Conservation (phyloP, 768 basidiomycete species). For the Lactifluus volemus region DNA sequence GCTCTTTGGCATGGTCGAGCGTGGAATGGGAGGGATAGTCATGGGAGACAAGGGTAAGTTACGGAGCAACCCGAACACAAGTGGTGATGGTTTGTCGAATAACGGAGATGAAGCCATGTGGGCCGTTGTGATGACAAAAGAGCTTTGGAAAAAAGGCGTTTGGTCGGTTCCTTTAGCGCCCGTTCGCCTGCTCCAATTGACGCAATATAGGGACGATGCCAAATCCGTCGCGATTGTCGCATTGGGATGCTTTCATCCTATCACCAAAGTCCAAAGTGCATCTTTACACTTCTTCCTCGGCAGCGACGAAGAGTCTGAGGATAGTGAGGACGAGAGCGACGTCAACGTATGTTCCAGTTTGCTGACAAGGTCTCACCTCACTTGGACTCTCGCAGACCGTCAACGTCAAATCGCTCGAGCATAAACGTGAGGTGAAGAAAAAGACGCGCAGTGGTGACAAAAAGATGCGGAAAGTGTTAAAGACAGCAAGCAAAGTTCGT, state of each 20-base stretch:
- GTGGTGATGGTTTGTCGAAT: slow-evolving; percentile 32
- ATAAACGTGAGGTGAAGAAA: slow-evolving; percentile 88
- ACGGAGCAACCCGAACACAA: slow-evolving; percentile 33
- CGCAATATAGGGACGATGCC: slow-evolving; percentile 59
- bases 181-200: not conserved
- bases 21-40: slow-evolving; percentile 77
- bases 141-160: slow-evolving; percentile 87
- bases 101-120: slow-evolving; percentile 89
- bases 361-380: slow-evolving; percentile 11
- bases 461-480: slow-evolving; percentile 66
- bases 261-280: slow-evolving; percentile 88
- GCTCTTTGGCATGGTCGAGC: slow-evolving; percentile 93
- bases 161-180: slow-evolving; percentile 43
- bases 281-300: slow-evolving; percentile 97
- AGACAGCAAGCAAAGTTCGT: slow-evolving; percentile 62
- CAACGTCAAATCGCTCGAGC: slow-evolving; percentile 67
- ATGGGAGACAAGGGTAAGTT: slow-evolving; percentile 77
- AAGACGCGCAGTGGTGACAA: slow-evolving; percentile 80
- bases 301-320: slow-evolving; percentile 64
- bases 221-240: slow-evolving; percentile 91
- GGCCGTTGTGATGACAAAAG: slow-evolving; percentile 90
- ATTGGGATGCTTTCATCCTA: slow-evolving; percentile 88
- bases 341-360: slow-evolving; percentile 37
- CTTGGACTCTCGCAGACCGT: slow-evolving; percentile 30
- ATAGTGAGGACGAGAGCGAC: slow-evolving; percentile 56